phyloP scores from a whole-genome alignment of 345 rosid species.

The Lepidium africanum region DNA sequence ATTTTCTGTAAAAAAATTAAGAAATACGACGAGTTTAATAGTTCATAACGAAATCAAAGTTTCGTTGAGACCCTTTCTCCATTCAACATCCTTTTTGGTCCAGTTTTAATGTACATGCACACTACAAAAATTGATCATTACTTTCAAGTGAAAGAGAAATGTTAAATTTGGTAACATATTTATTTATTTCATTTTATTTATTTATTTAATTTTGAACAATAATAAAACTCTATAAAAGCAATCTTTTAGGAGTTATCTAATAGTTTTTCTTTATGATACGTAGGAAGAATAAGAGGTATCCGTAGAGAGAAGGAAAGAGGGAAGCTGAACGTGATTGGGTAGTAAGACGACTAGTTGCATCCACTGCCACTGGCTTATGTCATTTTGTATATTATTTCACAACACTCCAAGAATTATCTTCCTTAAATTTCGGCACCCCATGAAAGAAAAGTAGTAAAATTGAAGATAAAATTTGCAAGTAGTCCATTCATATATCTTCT shows the following conservation, averaged over 20 bases:
- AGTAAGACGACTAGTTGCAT: slow-evolving; percentile 15
- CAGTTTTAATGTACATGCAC: too few relatives aligned
- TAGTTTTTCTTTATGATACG: not conserved
- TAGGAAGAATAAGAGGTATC: not conserved
- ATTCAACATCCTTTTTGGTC: too few relatives aligned
- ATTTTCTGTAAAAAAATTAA: too few relatives aligned
- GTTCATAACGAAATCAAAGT: too few relatives aligned
- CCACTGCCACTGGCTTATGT: slow-evolving; percentile 22
- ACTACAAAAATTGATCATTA: not conserved
- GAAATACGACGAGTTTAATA: too few relatives aligned
- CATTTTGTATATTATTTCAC: slow-evolving; percentile 17
- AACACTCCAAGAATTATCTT: slow-evolving; percentile 6
- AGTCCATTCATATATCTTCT: not conserved
- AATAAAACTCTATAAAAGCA: too few relatives aligned
- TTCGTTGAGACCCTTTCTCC: too few relatives aligned
- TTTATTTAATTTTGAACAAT: not conserved
- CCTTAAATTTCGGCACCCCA: slow-evolving; percentile 12
- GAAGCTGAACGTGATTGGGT: slow-evolving; percentile 13
- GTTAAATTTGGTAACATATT: not conserved
- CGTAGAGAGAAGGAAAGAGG: not conserved
- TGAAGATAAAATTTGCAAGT: not conserved
- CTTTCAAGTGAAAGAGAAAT: not conserved
- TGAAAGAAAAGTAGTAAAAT: not conserved
- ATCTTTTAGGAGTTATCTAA: too few relatives aligned
- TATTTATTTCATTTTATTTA: not conserved